Evolutionary conservation across 2,329 filamentous ascomycete species (phyloP), one percentile per base, ranked within the genome.

Genomic region (Cadophora gregata): DNA sequence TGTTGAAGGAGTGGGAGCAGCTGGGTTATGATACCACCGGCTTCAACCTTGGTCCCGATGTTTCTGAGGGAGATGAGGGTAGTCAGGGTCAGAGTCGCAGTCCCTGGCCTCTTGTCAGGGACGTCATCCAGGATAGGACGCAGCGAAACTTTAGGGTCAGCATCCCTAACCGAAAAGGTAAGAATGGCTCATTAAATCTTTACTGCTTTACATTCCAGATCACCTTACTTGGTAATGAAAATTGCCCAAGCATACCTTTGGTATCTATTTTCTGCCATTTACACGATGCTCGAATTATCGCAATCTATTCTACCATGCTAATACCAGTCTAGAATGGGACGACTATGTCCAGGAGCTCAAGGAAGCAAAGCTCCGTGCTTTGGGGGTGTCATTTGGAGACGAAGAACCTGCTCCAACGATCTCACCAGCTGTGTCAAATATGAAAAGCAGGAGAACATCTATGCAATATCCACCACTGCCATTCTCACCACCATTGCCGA

Each of bases 291-390:
- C 4, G 14, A 47, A n/a, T 45, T 59, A 16, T 25, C 16, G 19
- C 3, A 36, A 48, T 51, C 38, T 36, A 21, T 48, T 27, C 1
- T 29, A 50, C 63, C 60, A 62, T 63, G 64, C 63, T 69, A 67
- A 69, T 63, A 29, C 60, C 14, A 36, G 42, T 65, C 61, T 64
- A 75, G 74, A 87, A 73, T 92, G 90, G 90, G 90, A 93, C 75
- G 83, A 88, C 29, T 97, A 98, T 78, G 91, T 94, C 66, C 86
- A 91, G 63, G 90, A 91, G 71, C 82, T 98, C 42, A 89, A 92
- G 72, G 96, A 99, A 80, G 93, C 95, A 68, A 99, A 97, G 80
- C 84, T 99, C 62, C 89, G 93, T 68, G 94, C 95, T 60, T 84
- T 99, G 64, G 96, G 96, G 70, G 96, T 98, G 14, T 93, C 88